Percentiles rank a stretch among this genome's conserved stretches.
phyloP scores from a whole-genome alignment of 768 basidiomycete species.

The Fomitopsis pulvina region DNA sequence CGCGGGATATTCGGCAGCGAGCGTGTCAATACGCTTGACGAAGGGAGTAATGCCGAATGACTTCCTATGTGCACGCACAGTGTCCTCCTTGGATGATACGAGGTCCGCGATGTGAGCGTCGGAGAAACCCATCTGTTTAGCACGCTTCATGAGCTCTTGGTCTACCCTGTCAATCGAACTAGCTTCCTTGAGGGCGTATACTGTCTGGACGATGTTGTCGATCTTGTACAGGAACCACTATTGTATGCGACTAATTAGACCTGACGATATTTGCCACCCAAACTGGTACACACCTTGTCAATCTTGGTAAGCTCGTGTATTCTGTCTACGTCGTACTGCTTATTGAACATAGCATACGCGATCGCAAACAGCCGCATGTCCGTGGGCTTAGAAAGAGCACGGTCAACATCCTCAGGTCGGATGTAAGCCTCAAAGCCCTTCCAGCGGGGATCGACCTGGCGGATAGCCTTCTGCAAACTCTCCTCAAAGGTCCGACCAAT shows the following conservation, averaged over 20 bases:
- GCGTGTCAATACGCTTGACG: slow-evolving; percentile 98
- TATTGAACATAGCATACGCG: slow-evolving; percentile 96
- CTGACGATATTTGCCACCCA: not conserved
- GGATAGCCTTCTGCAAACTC: slow-evolving; percentile 79
- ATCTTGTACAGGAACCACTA: slow-evolving; percentile 99
- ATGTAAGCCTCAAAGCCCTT: slow-evolving; percentile 96
- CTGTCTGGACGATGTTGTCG: slow-evolving; percentile 94
- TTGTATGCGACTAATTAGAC: not conserved
- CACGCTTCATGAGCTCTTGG: slow-evolving; percentile 72
- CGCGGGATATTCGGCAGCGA: slow-evolving; percentile 97
- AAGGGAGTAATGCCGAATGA: slow-evolving; percentile 86
- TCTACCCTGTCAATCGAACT: slow-evolving; percentile 65
- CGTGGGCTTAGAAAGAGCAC: slow-evolving; percentile 74
- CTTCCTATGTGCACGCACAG: slow-evolving; percentile 83
- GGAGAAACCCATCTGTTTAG: slow-evolving; percentile 94
- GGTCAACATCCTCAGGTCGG: slow-evolving; percentile 79
- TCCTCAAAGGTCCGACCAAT: slow-evolving; percentile 99
- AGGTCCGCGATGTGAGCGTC: slow-evolving; percentile 89
- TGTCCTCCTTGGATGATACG: slow-evolving; percentile 62
- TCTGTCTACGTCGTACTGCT: slow-evolving; percentile 82
- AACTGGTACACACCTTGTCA: slow-evolving; percentile 61
- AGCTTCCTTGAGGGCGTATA: slow-evolving; percentile 63
- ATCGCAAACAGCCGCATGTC: slow-evolving; percentile 96
- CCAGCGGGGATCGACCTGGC: slow-evolving; percentile 96
- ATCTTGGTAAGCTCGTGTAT: slow-evolving; percentile 96